These are phyloP conservation scores for Cercospora zeina DNA, from an alignment of 2,329 filamentous ascomycete species.

Conservation along the genomic window DNA sequence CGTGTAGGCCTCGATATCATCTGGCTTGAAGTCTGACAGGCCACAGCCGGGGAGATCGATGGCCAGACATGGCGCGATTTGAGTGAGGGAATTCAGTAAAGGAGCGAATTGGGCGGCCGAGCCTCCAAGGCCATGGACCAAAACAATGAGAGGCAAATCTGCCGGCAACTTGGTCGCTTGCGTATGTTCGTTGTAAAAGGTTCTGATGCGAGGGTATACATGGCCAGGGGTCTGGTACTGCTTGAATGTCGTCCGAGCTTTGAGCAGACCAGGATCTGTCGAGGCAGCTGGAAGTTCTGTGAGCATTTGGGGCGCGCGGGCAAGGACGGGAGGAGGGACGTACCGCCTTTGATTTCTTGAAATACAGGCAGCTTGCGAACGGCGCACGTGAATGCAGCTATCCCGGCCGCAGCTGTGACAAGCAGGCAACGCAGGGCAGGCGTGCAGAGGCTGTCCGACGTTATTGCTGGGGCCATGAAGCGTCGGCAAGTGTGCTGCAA, in stretches of 20 bases:
- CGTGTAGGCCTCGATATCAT: slow-evolving; percentile 74
- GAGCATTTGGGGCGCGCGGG: slow-evolving; percentile 6
- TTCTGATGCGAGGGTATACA: slow-evolving; percentile 73
- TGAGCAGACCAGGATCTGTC: slow-evolving; percentile 77
- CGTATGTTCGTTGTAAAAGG: slow-evolving; percentile 79
- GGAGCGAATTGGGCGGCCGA: slow-evolving; percentile 85
- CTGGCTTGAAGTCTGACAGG: slow-evolving; percentile 70
- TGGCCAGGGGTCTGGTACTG: slow-evolving; percentile 69
- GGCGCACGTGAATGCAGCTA: slow-evolving; percentile 12
- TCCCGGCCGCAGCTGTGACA: slow-evolving; percentile 13
- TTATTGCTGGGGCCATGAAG: slow-evolving; percentile 9
- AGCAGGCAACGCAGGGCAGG: slow-evolving; percentile 2
- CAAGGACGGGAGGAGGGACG: not conserved
- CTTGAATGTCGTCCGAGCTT: slow-evolving; percentile 69
- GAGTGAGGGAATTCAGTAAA: slow-evolving; percentile 58
- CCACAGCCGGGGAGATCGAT: slow-evolving; percentile 92
- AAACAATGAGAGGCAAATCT: slow-evolving; percentile 79
- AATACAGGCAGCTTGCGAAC: slow-evolving; percentile 12
- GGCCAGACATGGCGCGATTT: slow-evolving; percentile 79
- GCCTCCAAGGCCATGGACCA: slow-evolving; percentile 90
- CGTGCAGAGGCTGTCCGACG: not conserved
- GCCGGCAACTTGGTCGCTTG: slow-evolving; percentile 79
- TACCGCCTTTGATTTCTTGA: slow-evolving; percentile 21
- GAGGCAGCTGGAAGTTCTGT: slow-evolving; percentile 21
- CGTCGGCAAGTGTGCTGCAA: slow-evolving; percentile 5